phyloP scores from a whole-genome alignment of 2,329 filamentous ascomycete species.

The Colletotrichum sp. region DNA sequence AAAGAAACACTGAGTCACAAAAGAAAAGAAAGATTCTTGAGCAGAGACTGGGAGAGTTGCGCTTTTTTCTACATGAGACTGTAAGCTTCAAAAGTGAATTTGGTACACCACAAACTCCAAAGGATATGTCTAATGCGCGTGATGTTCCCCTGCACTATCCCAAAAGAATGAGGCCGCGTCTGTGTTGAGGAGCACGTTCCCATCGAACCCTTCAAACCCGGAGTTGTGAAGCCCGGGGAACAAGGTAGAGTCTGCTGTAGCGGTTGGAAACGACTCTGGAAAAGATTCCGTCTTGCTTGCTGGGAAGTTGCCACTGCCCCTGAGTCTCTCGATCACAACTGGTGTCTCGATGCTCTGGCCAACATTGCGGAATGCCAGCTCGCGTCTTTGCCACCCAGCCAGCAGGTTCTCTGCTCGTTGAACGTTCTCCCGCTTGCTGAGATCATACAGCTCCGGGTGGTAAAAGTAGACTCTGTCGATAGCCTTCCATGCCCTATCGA shows the following conservation, averaged over 20 bases:
- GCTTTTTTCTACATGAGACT: neutral
- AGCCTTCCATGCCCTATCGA: conserved; percentile 57
- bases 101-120: neutral
- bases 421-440: conserved; percentile 46
- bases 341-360: conserved; percentile 46
- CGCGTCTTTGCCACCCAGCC: conserved; percentile 56
- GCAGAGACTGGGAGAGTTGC: too few relatives aligned
- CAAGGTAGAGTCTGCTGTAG: neutral
- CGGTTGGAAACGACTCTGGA: neutral
- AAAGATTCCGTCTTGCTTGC: neutral
- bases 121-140: neutral
- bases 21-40: neutral
- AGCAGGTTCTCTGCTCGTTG: conserved; percentile 52
- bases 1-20: neutral
- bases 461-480: conserved; percentile 51
- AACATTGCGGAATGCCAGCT: conserved; percentile 40
- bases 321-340: conserved; percentile 49
- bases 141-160: neutral
- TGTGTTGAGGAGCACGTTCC: neutral
- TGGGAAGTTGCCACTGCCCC: conserved; percentile 29
- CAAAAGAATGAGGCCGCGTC: neutral
- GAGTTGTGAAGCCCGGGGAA: neutral
- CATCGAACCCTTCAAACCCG: neutral
- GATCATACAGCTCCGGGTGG: conserved; percentile 55
- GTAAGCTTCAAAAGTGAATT: neutral